Evolutionary conservation across 257 asterid species (phyloP).

Genomic region (Forsythia viridissima): DNA sequence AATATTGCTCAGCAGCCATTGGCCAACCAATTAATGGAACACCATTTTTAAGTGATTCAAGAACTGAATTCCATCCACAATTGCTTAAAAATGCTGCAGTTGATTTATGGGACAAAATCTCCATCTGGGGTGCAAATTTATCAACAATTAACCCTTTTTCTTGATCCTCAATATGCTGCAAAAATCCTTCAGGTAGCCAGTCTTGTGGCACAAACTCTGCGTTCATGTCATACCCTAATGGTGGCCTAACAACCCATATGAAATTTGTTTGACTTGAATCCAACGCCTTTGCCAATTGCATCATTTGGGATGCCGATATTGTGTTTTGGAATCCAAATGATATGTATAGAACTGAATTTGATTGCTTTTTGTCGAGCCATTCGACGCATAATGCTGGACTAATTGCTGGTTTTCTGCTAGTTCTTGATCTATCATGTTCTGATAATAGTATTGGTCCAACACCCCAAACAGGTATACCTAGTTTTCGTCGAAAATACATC

Average conservation of each 20-base stretch:
- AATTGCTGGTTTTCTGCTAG: slow-evolving; percentile 25
- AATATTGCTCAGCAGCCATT: slow-evolving; percentile 60
- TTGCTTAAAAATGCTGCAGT: slow-evolving; percentile 47
- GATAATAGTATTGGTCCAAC: slow-evolving; percentile 50
- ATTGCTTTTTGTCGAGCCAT: slow-evolving; percentile 41
- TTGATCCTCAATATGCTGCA: slow-evolving; percentile 24
- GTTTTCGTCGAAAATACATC: slow-evolving; percentile 42
- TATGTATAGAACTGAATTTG: slow-evolving; percentile 49
- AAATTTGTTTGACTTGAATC: slow-evolving; percentile 39
- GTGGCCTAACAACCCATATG: slow-evolving; percentile 66
- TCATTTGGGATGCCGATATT: slow-evolving; percentile 59
- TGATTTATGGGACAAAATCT: slow-evolving; percentile 48
- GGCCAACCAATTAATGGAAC: slow-evolving; percentile 66
- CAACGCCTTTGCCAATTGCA: slow-evolving; percentile 59
- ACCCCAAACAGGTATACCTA: slow-evolving; percentile 50
- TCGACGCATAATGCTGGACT: slow-evolving; percentile 28
- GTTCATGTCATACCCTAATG: slow-evolving; percentile 41
- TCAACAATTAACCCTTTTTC: slow-evolving; percentile 44
- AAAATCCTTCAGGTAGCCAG: slow-evolving; percentile 66
- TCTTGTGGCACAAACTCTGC: slow-evolving; percentile 49
- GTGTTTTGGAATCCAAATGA: slow-evolving; percentile 57
- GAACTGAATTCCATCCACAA: slow-evolving; percentile 73
- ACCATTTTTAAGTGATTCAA: slow-evolving; percentile 52
- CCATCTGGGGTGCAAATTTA: slow-evolving; percentile 64
- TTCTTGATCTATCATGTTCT: slow-evolving; percentile 23